phyloP scores from a whole-genome alignment of 148 eudicot genomes.

The Hydrangea macrophylla region DNA sequence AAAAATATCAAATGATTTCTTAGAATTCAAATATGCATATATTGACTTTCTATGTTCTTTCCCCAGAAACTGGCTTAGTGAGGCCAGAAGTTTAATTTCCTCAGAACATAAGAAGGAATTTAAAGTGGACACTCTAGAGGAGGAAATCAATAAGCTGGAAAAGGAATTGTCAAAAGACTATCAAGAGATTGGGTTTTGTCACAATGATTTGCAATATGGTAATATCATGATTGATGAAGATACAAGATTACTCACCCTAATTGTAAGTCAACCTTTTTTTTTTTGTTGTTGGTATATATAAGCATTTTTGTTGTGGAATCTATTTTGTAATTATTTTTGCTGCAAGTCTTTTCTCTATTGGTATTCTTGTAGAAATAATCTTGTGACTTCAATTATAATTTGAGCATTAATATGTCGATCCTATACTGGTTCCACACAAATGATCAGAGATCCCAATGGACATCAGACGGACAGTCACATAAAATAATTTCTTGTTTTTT shows the following conservation, averaged over 20 bases:
- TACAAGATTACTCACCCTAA: constrained; percentile 57
- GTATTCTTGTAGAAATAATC: too few relatives aligned
- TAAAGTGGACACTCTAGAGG: constrained; percentile 50
- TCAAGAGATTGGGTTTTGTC: constrained; percentile 72
- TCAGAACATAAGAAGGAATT: constrained; percentile 43
- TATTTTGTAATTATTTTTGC: not conserved
- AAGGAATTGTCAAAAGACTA: constrained; percentile 37
- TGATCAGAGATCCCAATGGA: too few relatives aligned
- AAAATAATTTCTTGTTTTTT: too few relatives aligned
- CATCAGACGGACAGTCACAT: too few relatives aligned
- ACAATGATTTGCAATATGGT: constrained; percentile 93
- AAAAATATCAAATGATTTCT: not conserved
- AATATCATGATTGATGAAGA: constrained; percentile 88
- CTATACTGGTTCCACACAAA: too few relatives aligned
- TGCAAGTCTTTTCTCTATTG: not conserved
- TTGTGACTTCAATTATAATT: too few relatives aligned
- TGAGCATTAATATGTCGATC: too few relatives aligned
- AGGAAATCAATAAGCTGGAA: constrained; percentile 57
- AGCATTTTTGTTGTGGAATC: not conserved
- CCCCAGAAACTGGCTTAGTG: constrained; percentile 65
- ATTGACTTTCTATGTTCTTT: not conserved
- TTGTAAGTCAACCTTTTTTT: constrained; percentile 39
- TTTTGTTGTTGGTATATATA: not conserved
- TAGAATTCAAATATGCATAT: not conserved
- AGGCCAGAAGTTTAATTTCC: constrained; percentile 64